phyloP scores from a whole-genome alignment of 768 basidiomycete species.

The Mycena galericulata region DNA sequence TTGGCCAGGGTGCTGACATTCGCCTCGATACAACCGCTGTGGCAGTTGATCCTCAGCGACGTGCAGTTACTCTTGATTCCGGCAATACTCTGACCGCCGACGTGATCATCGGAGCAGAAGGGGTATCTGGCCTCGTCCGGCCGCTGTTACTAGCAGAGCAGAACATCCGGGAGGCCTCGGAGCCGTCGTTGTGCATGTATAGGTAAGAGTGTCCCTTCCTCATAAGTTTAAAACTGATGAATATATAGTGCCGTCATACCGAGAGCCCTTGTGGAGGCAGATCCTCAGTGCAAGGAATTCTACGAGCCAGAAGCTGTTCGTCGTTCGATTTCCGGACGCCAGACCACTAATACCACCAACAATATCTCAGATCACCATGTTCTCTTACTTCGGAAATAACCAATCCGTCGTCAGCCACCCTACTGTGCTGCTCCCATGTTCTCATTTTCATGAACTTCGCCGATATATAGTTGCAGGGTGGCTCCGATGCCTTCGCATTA shows the following conservation, averaged over 20 bases:
- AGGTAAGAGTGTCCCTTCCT: no score
- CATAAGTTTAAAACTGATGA: no score
- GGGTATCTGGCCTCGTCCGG: neutral
- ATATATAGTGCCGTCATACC: no score
- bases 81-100: neutral
- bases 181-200: slow-evolving; percentile 17
- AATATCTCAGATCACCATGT: neutral
- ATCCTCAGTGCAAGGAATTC: no score
- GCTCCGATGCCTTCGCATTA: neutral
- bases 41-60: neutral
- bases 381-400: slow-evolving; percentile 8
- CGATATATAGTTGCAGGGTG: no score
- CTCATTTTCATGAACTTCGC: neutral
- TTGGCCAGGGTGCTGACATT: neutral
- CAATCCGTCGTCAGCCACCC: neutral
- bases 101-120: slow-evolving; percentile 16
- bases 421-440: neutral
- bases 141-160: neutral
- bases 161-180: neutral
- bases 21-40: neutral
- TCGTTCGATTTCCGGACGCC: neutral
- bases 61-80: neutral
- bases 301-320: neutral
- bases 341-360: no score
- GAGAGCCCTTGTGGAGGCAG: no score